Percentiles rank a stretch among this genome's conserved stretches.
phyloP scores from a whole-genome alignment of 177 flowering plant species.

The Telopea speciosissima region DNA sequence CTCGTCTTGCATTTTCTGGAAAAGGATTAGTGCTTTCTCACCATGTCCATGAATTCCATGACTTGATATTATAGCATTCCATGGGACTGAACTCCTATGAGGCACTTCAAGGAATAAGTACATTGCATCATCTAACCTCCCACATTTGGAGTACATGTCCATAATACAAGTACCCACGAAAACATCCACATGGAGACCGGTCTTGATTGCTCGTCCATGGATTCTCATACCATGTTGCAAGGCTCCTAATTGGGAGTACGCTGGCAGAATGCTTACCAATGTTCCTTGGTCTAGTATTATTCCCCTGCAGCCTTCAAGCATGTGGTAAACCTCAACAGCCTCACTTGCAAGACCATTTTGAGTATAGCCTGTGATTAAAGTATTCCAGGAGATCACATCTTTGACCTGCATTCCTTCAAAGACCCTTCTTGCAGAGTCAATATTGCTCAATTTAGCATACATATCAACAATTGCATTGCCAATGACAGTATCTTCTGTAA shows the following conservation, averaged over 20 bases:
- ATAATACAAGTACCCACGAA: slow-evolving; percentile 59
- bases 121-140: slow-evolving; percentile 46
- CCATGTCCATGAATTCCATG: slow-evolving; percentile 60
- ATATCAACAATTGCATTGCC: slow-evolving; percentile 58
- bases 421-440: slow-evolving; percentile 30
- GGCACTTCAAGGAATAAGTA: slow-evolving; percentile 38
- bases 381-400: slow-evolving; percentile 60
- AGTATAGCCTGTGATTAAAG: slow-evolving; percentile 52
- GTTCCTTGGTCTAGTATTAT: slow-evolving; percentile 49
- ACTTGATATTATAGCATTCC: slow-evolving; percentile 62
- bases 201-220: slow-evolving; percentile 40
- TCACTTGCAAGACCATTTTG: slow-evolving; percentile 60
- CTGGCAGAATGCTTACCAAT: slow-evolving; percentile 58
- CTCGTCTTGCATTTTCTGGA: slow-evolving; percentile 42
- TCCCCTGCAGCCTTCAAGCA: slow-evolving; percentile 30
- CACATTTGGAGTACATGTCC: slow-evolving; percentile 73
- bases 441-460: slow-evolving; percentile 53
- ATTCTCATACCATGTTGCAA: slow-evolving; percentile 46
- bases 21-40: slow-evolving; percentile 36
- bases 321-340: slow-evolving; percentile 38
- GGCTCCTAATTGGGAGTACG: slow-evolving; percentile 53
- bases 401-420: slow-evolving; percentile 35
- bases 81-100: slow-evolving; percentile 35
- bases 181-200: slow-evolving; percentile 36
- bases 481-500: slow-evolving; percentile 23